A percentile compares a stretch with the other conserved stretches of the same genome.
These are phyloP conservation scores for Boeremia exigua DNA, from an alignment of 2,329 filamentous ascomycete genomes.

Conservation along the genomic window DNA sequence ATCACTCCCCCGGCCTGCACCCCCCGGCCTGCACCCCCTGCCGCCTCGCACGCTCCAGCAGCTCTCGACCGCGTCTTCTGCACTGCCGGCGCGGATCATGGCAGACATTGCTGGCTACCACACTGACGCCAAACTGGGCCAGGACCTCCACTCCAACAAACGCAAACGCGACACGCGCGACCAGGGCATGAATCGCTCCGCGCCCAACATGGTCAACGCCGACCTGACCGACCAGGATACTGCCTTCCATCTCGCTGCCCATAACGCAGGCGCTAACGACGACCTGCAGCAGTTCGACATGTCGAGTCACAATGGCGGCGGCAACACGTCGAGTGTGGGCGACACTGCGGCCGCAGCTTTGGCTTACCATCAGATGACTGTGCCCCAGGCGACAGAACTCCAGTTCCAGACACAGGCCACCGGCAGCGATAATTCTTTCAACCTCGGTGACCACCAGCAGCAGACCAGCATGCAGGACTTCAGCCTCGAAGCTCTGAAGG, in stretches of 20 bases:
- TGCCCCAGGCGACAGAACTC: slow-evolving; percentile 62
- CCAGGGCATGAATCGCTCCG: slow-evolving; percentile 47
- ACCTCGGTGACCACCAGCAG: slow-evolving; percentile 53
- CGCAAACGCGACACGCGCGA: slow-evolving; percentile 56
- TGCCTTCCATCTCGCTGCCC: slow-evolving; percentile 48
- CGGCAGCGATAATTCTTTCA: slow-evolving; percentile 52
- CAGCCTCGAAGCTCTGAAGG: slow-evolving; percentile 58
- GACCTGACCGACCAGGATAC: slow-evolving; percentile 47
- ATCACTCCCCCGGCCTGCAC: slow-evolving; percentile 29
- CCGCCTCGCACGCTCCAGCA: too few relatives aligned
- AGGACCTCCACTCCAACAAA: slow-evolving; percentile 48
- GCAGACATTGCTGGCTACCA: slow-evolving; percentile 49
- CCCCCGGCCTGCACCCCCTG: slow-evolving; percentile 18
- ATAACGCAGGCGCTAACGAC: slow-evolving; percentile 51
- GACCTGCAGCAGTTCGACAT: slow-evolving; percentile 52
- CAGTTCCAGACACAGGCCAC: slow-evolving; percentile 57
- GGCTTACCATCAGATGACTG: slow-evolving; percentile 62
- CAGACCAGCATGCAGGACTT: slow-evolving; percentile 47
- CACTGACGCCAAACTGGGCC: slow-evolving; percentile 45
- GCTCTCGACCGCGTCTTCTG: slow-evolving; percentile 11
- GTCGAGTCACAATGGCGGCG: slow-evolving; percentile 59
- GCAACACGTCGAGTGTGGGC: slow-evolving; percentile 56
- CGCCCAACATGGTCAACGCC: slow-evolving; percentile 41
- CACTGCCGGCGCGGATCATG: slow-evolving; percentile 27
- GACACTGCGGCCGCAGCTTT: slow-evolving; percentile 67